Evolutionary conservation across 495 filamentous ascomycete species (phyloP), one percentile per base, ranked within the genome.

Genomic region (Penicillium angulare): DNA sequence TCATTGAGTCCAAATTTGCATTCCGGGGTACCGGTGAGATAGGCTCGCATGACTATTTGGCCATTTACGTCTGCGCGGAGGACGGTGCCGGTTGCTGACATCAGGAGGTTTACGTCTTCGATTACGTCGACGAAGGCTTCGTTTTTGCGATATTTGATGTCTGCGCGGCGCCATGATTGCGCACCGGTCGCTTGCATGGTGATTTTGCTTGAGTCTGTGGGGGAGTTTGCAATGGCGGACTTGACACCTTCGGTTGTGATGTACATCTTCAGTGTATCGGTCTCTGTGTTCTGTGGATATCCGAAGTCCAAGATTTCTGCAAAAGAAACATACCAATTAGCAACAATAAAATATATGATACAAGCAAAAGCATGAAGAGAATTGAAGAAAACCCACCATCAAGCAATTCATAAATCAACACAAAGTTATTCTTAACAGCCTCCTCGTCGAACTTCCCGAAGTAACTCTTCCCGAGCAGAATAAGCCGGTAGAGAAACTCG

Each of bases 1-100:
- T 99, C 95, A 67, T 99, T 99, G 31, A 99, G 85, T 5, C 95
- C 95, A 60, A 99, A 99, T 72, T 99, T 99, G 79, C 95, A 99
- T 71, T 99, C 95, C 3, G 95, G 95, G 0, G 92, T 97, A 18
- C 95, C 95, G 42, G 87, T 86, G 24, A 99, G 87, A 61, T 99
- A 99, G 50, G 95, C 95, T 45, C 95, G 92, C 95, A 99, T 99
- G 56, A 97, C 82, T 60, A 99, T 97, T 65, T 97, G 91, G 27
- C 95, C 95, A 51, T 89, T 96, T 45, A 99, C 95, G 63, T 99
- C 95, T 53, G 95, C 95, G 56, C 95, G 89, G 13, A 99, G 86
- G 8, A 97, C 89, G 21, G 91, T 93, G 17, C 95, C 93, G 3
- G 89, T 88, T 4, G 93, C 95, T 27, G 91, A 96, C 90, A 99